phyloP scores from a whole-genome alignment of 2,329 filamentous ascomycete genomes.

The Alternaria gaisen region DNA sequence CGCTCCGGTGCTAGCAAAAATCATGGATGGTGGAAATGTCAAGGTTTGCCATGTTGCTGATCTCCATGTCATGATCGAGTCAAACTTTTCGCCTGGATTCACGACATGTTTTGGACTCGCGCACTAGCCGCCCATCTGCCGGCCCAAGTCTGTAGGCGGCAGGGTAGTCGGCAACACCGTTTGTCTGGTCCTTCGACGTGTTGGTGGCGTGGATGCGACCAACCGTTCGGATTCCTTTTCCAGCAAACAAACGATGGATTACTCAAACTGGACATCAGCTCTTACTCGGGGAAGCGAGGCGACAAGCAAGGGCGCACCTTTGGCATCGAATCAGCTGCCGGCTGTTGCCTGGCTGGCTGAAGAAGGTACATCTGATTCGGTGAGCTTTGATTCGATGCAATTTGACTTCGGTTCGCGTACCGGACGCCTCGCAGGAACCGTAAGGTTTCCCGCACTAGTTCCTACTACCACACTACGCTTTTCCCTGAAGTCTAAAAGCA shows the following conservation, averaged over 20 bases:
- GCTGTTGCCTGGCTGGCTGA: no score
- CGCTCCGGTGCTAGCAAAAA: neutral
- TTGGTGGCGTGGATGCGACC: constrained; percentile 7
- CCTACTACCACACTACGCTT: neutral
- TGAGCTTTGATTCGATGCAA: neutral
- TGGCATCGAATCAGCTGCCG: neutral
- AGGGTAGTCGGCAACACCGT: neutral
- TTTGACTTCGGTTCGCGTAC: neutral
- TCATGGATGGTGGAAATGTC: constrained; percentile 1
- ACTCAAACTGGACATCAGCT: neutral
- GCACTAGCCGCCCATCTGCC: constrained; percentile 3
- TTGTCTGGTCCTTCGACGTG: constrained; percentile 1
- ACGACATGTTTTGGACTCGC: neutral
- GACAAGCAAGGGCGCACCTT: neutral
- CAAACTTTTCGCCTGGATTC: neutral
- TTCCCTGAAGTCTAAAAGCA: no score
- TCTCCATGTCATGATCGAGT: neutral
- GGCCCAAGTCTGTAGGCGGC: neutral
- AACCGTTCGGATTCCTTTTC: constrained; percentile 3
- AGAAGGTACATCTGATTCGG: no score
- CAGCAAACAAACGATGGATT: neutral
- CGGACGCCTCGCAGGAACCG: neutral
- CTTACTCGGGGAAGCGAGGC: neutral
- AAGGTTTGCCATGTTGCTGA: neutral
- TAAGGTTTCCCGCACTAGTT: neutral